These are phyloP conservation scores for Lepiota subincarnata DNA, from an alignment of 768 basidiomycete species.

Conservation along the genomic window DNA sequence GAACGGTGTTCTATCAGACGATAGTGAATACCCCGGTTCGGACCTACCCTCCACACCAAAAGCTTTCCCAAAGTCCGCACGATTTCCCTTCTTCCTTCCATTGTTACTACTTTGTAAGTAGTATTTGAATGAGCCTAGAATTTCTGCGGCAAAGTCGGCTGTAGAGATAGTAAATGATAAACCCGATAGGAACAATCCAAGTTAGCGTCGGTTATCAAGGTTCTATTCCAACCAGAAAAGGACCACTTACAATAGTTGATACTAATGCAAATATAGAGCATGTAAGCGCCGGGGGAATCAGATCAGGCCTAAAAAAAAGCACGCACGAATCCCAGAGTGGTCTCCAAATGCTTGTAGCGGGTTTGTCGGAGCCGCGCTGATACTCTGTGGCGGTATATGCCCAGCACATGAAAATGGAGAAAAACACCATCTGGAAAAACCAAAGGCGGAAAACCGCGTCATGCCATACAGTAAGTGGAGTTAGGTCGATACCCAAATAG, in stretches of 20 bases:
- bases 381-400: slow-evolving; percentile 77
- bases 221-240: not conserved
- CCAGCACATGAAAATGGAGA: slow-evolving; percentile 76
- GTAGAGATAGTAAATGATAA: not conserved
- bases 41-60: slow-evolving; percentile 27
- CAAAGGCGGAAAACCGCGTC: not conserved
- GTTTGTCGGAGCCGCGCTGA: slow-evolving; percentile 30
- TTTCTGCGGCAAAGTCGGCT: slow-evolving; percentile 71
- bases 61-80: slow-evolving; percentile 32
- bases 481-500: no score
- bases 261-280: slow-evolving; percentile 12
- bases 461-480: no score
- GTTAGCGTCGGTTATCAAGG: no score
- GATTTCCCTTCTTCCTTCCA: slow-evolving; percentile 6
- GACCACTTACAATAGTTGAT: slow-evolving; percentile 26
- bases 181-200: not conserved
- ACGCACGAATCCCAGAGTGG: slow-evolving; percentile 68
- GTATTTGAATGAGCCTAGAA: slow-evolving; percentile 56
- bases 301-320: slow-evolving; percentile 18
- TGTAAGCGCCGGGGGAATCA: not conserved
- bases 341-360: slow-evolving; percentile 55
- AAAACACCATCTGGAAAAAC: slow-evolving; percentile 71
- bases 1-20: not conserved
- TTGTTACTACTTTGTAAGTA: slow-evolving; percentile 30
- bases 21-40: not conserved